Percentiles rank a stretch among this genome's conserved stretches.
Evolutionary conservation across 73 alveolate species (phyloP).

Genomic region (Urostyla sp.): DNA sequence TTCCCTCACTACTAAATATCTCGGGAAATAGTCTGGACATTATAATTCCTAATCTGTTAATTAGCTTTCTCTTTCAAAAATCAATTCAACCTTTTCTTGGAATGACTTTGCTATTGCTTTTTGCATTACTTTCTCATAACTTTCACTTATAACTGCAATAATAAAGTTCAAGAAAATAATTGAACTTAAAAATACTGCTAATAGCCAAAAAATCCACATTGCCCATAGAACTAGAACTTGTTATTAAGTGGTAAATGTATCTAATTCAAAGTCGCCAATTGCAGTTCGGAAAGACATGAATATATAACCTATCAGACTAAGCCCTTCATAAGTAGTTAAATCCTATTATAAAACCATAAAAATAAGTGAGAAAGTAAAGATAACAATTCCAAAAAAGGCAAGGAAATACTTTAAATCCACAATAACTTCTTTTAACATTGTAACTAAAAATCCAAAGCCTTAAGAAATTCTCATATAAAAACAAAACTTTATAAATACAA

Average conservation of each 20-base stretch:
- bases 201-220: not conserved
- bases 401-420: not conserved
- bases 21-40: not conserved
- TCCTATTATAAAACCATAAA: too few relatives aligned
- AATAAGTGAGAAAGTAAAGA: not conserved
- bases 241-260: too few relatives aligned
- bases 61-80: not conserved
- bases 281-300: not conserved
- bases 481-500: not conserved
- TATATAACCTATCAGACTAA: not conserved
- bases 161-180: not conserved
- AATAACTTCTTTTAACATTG: not conserved
- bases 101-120: not conserved
- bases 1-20: not conserved
- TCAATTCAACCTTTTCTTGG: not conserved
- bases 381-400: not conserved
- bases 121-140: not conserved
- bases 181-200: not conserved
- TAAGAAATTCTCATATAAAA: constrained; percentile 19
- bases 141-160: constrained; percentile 1
- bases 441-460: constrained; percentile 21
- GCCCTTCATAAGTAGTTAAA: not conserved
- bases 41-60: not conserved
- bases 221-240: not conserved
- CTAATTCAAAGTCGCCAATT: not conserved